Conservation (phyloP, 2,329 filamentous ascomycete species). For the Colletotrichum cereale region DNA sequence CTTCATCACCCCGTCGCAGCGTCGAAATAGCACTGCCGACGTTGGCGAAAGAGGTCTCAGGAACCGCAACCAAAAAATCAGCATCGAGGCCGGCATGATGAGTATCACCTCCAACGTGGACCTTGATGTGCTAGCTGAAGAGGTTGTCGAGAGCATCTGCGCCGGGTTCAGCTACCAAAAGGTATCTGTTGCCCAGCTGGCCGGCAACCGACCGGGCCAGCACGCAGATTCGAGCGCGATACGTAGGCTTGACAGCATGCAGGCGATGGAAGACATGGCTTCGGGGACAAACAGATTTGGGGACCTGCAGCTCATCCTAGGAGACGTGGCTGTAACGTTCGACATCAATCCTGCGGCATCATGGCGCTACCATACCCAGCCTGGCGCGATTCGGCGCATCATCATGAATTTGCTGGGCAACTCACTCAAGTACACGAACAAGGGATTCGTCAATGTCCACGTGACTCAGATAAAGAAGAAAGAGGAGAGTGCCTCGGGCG, state of each 20-base stretch:
- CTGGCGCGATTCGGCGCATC: slow-evolving; percentile 64
- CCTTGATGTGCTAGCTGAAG: slow-evolving; percentile 50
- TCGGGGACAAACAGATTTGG: slow-evolving; percentile 14
- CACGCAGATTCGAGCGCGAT: slow-evolving; percentile 28
- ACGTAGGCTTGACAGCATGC: slow-evolving; percentile 39
- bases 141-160: slow-evolving; percentile 54
- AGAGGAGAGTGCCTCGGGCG: not conserved
- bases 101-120: slow-evolving; percentile 46
- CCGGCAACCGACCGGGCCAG: slow-evolving; percentile 1
- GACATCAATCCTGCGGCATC: slow-evolving; percentile 60
- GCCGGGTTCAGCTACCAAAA: slow-evolving; percentile 53
- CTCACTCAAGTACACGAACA: slow-evolving; percentile 69
- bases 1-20: slow-evolving; percentile 42
- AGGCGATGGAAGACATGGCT: slow-evolving; percentile 38
- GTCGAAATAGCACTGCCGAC: slow-evolving; percentile 26
- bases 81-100: slow-evolving; percentile 42
- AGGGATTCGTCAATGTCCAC: slow-evolving; percentile 49
- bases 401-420: slow-evolving; percentile 75
- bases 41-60: slow-evolving; percentile 27
- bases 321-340: slow-evolving; percentile 58
- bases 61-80: slow-evolving; percentile 13
- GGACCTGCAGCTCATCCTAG: slow-evolving; percentile 20
- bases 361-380: slow-evolving; percentile 68
- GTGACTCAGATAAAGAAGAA: slow-evolving; percentile 42
- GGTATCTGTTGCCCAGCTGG: slow-evolving; percentile 30